Base-by-base conservation (phyloP, 2,329 filamentous ascomycete genomes). In the Fusarium sarcochroum region DNA sequence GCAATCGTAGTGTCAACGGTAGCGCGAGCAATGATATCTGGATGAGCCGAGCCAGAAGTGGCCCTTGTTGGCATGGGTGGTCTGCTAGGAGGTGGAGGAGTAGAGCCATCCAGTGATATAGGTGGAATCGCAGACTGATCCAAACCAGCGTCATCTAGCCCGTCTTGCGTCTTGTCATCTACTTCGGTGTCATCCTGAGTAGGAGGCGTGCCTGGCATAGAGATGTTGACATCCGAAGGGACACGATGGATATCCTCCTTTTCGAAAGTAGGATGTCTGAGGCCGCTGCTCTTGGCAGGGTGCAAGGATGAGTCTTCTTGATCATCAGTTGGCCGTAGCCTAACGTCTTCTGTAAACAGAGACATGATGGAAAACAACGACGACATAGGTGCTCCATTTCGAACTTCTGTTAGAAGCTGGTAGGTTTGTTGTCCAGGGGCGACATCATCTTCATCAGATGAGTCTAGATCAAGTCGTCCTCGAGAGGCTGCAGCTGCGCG, bases 301-400 rank as follows among this genome's bases (percentile, higher is more conserved):
- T 63, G 63, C 9, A 73, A 49, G 3, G 72, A 55, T 5, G 76
- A 69, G 0, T 81, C 76, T n/a, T 90, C 87, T 5, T 92, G 89
- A n/a, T 90, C 87, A 6, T 92, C 90, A n/a, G 91, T 89, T 1
- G 90, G 87, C 21, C 90, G 88, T 34, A 99, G 83, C 69, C 92
- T 92, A 53, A 99, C 90, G 74, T 98, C 94, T 78, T 99, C 96
- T 5, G 96, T 99, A 76, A 99, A 99, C 0, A 99, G 84, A 3
- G 95, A 97, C 80, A 99, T 89, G 70, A 99, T 97, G 1, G 96
- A 98, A 79, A 99, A 99, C 3, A 99, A 81, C 0, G 96, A 99
- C 7, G 96, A 99, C 95, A 99, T 98, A 2, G 97, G 95, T 2
- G 96, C 94, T 15, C 96, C 96, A 74, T 99, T 99, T 75, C 96